Conservation (phyloP, 495 filamentous ascomycete genomes). For the Neurospora sublineolata region DNA sequence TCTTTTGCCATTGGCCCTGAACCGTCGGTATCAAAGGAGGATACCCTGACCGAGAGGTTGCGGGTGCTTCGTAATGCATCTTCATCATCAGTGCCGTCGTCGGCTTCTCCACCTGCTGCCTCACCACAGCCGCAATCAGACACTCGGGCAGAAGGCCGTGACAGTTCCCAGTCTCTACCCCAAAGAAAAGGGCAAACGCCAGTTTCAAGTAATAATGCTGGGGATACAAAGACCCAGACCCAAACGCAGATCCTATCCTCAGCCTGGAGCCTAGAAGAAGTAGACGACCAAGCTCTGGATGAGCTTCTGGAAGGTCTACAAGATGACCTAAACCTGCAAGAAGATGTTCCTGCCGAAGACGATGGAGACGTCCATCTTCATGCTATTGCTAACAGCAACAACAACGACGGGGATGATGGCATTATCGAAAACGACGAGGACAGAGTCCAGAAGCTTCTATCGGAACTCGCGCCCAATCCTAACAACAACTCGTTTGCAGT, state of each 20-base stretch:
- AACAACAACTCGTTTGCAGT: background rate
- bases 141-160: background rate
- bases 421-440: constrained; percentile 12
- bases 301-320: constrained; percentile 25
- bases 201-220: background rate
- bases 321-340: constrained; percentile 9
- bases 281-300: constrained; percentile 26
- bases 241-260: background rate
- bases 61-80: constrained; percentile 26
- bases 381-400: background rate
- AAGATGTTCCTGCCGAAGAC: constrained; percentile 2
- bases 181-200: background rate
- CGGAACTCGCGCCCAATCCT: constrained; percentile 8
- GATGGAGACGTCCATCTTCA: background rate
- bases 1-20: constrained; percentile 1
- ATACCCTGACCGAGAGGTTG: constrained; percentile 31
- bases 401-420: background rate
- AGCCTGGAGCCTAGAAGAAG: constrained; percentile 9
- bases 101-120: background rate
- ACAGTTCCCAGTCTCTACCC: background rate
- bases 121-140: background rate
- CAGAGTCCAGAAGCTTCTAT: constrained; percentile 18
- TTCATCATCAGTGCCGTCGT: background rate
- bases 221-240: background rate
- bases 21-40: constrained; percentile 27